Evolutionary conservation across 345 rosid species (phyloP).

Genomic region (Xanthoceras sorbifolium): DNA sequence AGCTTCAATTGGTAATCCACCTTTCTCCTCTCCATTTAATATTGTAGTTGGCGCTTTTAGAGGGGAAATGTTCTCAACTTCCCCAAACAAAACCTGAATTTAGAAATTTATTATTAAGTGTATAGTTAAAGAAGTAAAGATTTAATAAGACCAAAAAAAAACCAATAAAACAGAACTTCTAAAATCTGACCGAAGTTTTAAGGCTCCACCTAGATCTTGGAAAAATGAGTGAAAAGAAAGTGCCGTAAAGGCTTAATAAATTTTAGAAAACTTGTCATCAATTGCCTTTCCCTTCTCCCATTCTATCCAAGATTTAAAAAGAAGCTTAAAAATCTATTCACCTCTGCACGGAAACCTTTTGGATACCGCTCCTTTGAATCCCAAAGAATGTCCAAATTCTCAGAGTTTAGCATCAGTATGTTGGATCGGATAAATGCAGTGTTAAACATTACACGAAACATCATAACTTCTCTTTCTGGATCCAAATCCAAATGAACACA

Average conservation of each 20-base stretch:
- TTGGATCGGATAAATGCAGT: slow-evolving; percentile 98
- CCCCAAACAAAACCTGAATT: slow-evolving; percentile 91
- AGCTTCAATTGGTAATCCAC: slow-evolving; percentile 98
- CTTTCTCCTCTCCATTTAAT: slow-evolving; percentile 90
- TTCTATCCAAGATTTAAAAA: slow-evolving; percentile 5
- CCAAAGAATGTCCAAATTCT: slow-evolving; percentile 98
- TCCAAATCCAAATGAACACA: slow-evolving; percentile 92
- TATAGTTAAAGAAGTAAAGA: not conserved
- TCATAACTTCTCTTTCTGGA: slow-evolving; percentile 94
- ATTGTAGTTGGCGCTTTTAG: slow-evolving; percentile 63
- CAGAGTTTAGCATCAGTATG: slow-evolving; percentile 90
- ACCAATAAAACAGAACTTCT: not conserved
- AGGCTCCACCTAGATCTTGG: not conserved
- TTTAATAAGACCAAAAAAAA: not conserved
- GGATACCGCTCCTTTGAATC: slow-evolving; percentile 90
- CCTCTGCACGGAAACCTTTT: slow-evolving; percentile 96
- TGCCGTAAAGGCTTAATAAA: not conserved
- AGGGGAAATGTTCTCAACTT: slow-evolving; percentile 68
- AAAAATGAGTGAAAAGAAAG: slow-evolving; percentile 4
- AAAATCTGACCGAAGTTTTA: slow-evolving; percentile 10
- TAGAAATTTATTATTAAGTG: slow-evolving; percentile 26
- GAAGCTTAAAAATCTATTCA: slow-evolving; percentile 27
- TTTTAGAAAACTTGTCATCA: not conserved
- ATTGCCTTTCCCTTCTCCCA: slow-evolving; percentile 7
- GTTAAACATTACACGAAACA: slow-evolving; percentile 96